Percentiles rank a stretch among this genome's conserved stretches.
Evolutionary conservation across 176 grass and related monocot species (phyloP).

Genomic region (Luzula sylvatica): DNA sequence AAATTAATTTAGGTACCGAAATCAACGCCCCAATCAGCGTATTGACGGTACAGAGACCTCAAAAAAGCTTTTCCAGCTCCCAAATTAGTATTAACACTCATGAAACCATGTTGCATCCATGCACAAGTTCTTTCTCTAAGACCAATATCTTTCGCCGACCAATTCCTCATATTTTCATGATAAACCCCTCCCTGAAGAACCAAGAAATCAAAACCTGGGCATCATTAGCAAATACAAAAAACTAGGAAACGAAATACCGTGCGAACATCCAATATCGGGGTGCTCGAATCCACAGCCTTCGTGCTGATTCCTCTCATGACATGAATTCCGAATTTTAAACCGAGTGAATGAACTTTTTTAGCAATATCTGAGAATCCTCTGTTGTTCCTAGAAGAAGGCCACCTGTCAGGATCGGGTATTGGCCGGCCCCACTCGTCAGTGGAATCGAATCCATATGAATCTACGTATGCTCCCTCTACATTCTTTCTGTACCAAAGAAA

Average conservation of each 20-base stretch:
- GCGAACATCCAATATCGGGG: conserved; percentile 52
- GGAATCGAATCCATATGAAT: conserved; percentile 69
- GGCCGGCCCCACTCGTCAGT: conserved; percentile 81
- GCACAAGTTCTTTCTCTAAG: conserved; percentile 51
- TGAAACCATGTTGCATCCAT: conserved; percentile 85
- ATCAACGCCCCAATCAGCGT: conserved; percentile 84
- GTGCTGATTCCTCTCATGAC: conserved; percentile 86
- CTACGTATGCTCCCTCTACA: conserved; percentile 41
- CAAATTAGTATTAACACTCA: conserved; percentile 72
- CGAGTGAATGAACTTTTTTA: conserved; percentile 59
- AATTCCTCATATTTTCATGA: conserved; percentile 37
- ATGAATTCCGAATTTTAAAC: conserved; percentile 90
- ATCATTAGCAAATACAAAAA: conserved; percentile 7
- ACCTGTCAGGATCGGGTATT: conserved; percentile 65
- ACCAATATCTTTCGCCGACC: conserved; percentile 66
- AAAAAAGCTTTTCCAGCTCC: conserved; percentile 74
- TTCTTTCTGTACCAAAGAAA: conserved; percentile 81
- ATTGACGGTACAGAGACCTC: conserved; percentile 74
- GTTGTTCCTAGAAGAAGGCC: conserved; percentile 53
- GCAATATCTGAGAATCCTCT: conserved; percentile 56
- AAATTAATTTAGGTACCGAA: conserved; percentile 41
- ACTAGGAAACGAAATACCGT: conserved; percentile 34
- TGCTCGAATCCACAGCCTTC: conserved; percentile 43
- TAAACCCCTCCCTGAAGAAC: conserved; percentile 47
- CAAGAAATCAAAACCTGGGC: not conserved